Base-by-base conservation (phyloP, 345 rosid genomes). In the Trapa incisa region DNA sequence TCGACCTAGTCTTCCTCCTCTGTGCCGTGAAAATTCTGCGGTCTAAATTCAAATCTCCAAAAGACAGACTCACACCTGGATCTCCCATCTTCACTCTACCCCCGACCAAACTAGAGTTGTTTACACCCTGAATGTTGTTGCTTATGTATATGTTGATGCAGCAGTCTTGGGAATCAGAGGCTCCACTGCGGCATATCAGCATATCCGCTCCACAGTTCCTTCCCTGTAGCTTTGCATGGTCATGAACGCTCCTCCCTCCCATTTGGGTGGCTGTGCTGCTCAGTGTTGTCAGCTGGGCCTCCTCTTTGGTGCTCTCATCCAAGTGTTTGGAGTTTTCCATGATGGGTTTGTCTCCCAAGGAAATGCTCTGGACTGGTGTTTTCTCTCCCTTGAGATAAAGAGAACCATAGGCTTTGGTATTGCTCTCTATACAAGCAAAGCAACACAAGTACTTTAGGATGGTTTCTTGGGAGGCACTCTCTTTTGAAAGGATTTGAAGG, bases 161-260 rank as follows among this genome's bases (percentile, higher is more conserved):
- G 69, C 77, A 37, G 12, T 74, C 74, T 47, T 42, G 63, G 1
- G 69, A 68, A 56, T 88, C 82, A 9, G 75, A 67, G 4, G 75
- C 37, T 17, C 66, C 50, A 65, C 77, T 83, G 8, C 66, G 63
- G 42, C 73, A 74, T 42, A 72, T 22, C 33, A 70, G 47, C 96
- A 87, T 85, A 42, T 85, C 67, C 0, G 95, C 95, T 5, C 98
- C 96, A 0, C 75, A 75, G 68, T 86, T 92, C 64, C 78, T 82
- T 54, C 92, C 96, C 32, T 80, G 79, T 64, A 89, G 22, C 62
- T 75, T 74, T 42, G 82, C 63, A 1, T 35, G 3, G 63, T 58
- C 63, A 6, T 9, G 12, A 16, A 33, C 10, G 63, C 63, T 10
- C 37, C 63, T n/a, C 5, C 17, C 17, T 6, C 33, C 12, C 16